phyloP scores from a whole-genome alignment of 2,329 filamentous ascomycete species.

The Aureobasidium leucospermi region DNA sequence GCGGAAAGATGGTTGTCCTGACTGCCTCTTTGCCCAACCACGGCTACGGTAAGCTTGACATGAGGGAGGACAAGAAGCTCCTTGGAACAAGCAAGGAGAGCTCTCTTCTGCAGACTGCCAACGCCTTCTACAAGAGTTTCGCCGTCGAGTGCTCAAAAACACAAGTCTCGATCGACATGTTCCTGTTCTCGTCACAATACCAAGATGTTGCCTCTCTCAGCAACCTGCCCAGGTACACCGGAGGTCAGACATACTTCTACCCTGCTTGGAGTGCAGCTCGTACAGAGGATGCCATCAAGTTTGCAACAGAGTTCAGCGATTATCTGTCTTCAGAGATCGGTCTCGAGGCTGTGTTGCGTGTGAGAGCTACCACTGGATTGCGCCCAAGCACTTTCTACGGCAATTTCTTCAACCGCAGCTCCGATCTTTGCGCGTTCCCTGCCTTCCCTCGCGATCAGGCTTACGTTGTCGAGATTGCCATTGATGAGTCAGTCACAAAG shows the following conservation, averaged over 20 bases:
- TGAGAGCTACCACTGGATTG: constrained; percentile 87
- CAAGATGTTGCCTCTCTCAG: constrained; percentile 95
- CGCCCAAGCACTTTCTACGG: constrained; percentile 98
- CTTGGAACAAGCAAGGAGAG: constrained; percentile 91
- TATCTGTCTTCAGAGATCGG: constrained; percentile 96
- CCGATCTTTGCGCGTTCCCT: constrained; percentile 94
- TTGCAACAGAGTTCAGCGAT: constrained; percentile 92
- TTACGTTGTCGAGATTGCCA: constrained; percentile 96
- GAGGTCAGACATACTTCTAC: constrained; percentile 97
- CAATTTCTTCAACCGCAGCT: constrained; percentile 98
- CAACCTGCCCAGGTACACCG: constrained; percentile 91
- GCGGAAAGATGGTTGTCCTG: constrained; percentile 89
- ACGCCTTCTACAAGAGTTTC: constrained; percentile 98
- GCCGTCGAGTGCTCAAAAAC: constrained; percentile 98
- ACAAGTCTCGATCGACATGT: constrained; percentile 98
- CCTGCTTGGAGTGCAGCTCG: constrained; percentile 94
- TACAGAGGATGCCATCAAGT: constrained; percentile 94
- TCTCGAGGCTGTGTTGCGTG: constrained; percentile 88
- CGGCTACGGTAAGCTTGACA: constrained; percentile 81
- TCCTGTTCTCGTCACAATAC: constrained; percentile 90
- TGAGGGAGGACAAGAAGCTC: constrained; percentile 93
- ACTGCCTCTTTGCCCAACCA: constrained; percentile 85
- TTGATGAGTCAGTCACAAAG: constrained; percentile 89
- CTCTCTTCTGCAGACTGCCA: constrained; percentile 78
- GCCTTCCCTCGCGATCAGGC: constrained; percentile 96